Conservation (phyloP, 2,329 filamentous ascomycete species). For the Xylariaceae sp. region DNA sequence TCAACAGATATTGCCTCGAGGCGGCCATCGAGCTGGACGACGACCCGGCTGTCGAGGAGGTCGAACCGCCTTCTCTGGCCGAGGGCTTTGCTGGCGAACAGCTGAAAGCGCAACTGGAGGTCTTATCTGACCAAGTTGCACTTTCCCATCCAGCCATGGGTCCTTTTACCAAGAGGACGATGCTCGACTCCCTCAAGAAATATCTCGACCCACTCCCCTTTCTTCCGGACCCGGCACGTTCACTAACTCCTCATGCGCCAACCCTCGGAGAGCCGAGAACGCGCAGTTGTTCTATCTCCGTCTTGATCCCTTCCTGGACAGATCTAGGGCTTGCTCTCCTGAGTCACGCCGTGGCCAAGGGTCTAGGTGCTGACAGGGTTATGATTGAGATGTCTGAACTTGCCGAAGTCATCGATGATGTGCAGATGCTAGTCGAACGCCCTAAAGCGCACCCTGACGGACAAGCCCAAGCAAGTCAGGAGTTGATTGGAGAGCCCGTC, state of each 20-base stretch:
- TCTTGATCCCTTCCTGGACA: conserved; percentile 36
- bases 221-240: conserved; percentile 47
- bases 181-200: conserved; percentile 47
- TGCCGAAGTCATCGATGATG: conserved; percentile 28
- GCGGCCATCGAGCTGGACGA: conserved; percentile 63
- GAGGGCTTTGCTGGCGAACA: conserved; percentile 60
- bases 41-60: conserved; percentile 56
- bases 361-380: conserved; percentile 32
- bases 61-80: conserved; percentile 57
- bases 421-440: conserved; percentile 22
- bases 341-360: conserved; percentile 30
- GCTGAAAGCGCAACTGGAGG: conserved; percentile 48
- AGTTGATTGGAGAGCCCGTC: conserved; percentile 10
- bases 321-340: conserved; percentile 39
- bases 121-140: conserved; percentile 51
- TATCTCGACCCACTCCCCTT: conserved; percentile 59
- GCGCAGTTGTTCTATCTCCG: conserved; percentile 26
- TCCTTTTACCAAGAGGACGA: conserved; percentile 48
- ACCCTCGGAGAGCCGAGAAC: conserved; percentile 1
- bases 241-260: conserved; percentile 20
- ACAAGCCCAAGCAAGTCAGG: conserved; percentile 7
- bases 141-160: conserved; percentile 56
- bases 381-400: conserved; percentile 34
- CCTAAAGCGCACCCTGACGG: conserved; percentile 14
- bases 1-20: conserved; percentile 59